Conservation (phyloP, 306 rosid species). For the Quercus alba region DNA sequence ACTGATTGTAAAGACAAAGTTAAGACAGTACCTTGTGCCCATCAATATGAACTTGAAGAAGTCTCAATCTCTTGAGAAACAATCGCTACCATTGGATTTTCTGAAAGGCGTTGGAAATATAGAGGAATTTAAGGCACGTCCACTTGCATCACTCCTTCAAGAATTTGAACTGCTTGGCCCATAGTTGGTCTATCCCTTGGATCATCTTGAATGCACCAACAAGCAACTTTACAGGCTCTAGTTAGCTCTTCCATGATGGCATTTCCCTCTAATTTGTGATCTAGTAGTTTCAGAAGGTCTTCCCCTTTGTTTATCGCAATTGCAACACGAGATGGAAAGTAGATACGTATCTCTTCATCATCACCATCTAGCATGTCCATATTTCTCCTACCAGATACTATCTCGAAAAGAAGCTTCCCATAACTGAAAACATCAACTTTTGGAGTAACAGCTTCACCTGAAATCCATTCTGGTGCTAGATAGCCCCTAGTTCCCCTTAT, state of each 20-base stretch:
- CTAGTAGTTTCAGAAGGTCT: slow-evolving; percentile 24
- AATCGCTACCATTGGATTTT: too few relatives aligned
- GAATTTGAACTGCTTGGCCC: too few relatives aligned
- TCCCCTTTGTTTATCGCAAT: slow-evolving; percentile 28
- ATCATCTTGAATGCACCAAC: slow-evolving; percentile 43
- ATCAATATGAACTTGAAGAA: too few relatives aligned
- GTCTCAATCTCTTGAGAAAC: too few relatives aligned
- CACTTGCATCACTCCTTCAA: slow-evolving; percentile 4
- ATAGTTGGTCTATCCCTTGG: slow-evolving; percentile 39
- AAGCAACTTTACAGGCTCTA: too few relatives aligned
- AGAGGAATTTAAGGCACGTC: neutral
- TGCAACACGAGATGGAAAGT: slow-evolving; percentile 38
- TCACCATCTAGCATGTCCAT: slow-evolving; percentile 37
- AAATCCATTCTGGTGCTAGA: slow-evolving; percentile 71
- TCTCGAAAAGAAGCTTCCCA: slow-evolving; percentile 56
- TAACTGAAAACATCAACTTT: slow-evolving; percentile 53
- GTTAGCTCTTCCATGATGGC: slow-evolving; percentile 35
- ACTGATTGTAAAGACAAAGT: too few relatives aligned
- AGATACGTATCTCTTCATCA: neutral
- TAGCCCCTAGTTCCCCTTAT: slow-evolving; percentile 74
- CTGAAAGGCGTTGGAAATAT: too few relatives aligned
- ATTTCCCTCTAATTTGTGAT: slow-evolving; percentile 29
- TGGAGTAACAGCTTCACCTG: slow-evolving; percentile 36
- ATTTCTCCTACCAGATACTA: slow-evolving; percentile 49
- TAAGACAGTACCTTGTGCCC: too few relatives aligned